Evolutionary conservation across 208 protist species (phyloP), one percentile per base, ranked within the genome.

Genomic region (Leishmania martiniquensis): DNA sequence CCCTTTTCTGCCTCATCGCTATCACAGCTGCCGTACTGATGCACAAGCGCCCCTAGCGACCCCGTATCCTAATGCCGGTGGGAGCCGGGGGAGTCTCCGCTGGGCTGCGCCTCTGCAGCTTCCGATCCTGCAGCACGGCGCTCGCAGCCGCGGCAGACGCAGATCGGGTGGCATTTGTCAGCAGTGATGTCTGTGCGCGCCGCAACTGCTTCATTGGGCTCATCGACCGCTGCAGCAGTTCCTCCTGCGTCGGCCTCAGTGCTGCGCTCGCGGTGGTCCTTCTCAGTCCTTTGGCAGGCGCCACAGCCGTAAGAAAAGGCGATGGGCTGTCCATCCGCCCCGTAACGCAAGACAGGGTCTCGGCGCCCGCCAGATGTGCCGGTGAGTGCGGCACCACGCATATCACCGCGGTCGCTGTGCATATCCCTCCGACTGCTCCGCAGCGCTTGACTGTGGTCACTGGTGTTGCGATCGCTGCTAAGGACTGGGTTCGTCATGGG

Each of bases 401-500:
- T 39, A 34, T 39, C 55, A 9, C 51, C 17, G 22, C 39, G n/a
- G 59, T 47, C 13, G 29, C 52, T 60, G 22, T 69, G 22, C 20
- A 5, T 39, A 25, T 62, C 49, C 7, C 72, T n/a, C 39, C 44
- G 68, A 49, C 42, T 45, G 69, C 76, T 67, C 59, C 52, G 77
- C 57, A 32, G 59, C 1, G 44, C 52, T 22, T 44, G 55, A 63
- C 55, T 71, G 44, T 60, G 49, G 62, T 49, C 66, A 49, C 51
- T 71, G 60, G 77, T 67, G 42, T 70, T 51, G 60, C 66, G 37
- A 5, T 66, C 60, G 52, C 59, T 77, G 71, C 65, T 74, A 29
- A 59, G 72, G 34, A 10, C 67, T 0, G 52, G 60, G 47, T 72
- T 51, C 1, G 44, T 80, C 17, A 37, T 63, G 1, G 49, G 72